Base-by-base conservation (phyloP, 495 filamentous ascomycete species). In the Aspergillus diversus region DNA sequence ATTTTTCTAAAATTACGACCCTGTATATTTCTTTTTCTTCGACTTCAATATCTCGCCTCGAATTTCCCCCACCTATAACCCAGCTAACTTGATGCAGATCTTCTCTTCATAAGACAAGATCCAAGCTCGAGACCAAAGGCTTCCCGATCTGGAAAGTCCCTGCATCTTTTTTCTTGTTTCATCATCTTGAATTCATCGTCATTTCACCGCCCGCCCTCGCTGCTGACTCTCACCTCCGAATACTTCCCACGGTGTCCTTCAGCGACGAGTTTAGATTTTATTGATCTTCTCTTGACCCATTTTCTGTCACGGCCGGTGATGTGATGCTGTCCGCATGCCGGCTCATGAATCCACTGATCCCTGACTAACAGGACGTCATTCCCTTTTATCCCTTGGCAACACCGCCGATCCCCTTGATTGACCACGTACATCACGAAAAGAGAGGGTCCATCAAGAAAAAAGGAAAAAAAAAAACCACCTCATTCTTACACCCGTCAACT, bases 361-460 rank as follows among this genome's bases (percentile, higher is more conserved):
- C 34, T 33, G 53, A 43, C 32, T 51, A 56, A 56, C 46, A 33
- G 42, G 51, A 33, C 12, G 33, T 34, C 27, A 34, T n/a, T 16
- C 33, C 27, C 51, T 33, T 34, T 34, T 32, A 17, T 50, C 34
- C 6, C 50, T 47, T 47, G 37, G n/a, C 50, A 17, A 27, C 42
- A n/a, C 17, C 48, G 48, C 58, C 35, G 46, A 60, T 53, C 34
- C 48, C 12, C n/a, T 0, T 35, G 34, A 60, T 17, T 60, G 58
- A 53, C 58, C 58, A 60, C 58, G 49, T 53, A 53, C 51, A 32
- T 32, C 59, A 48, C 37, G 37, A 55, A 46, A 16, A 13, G n/a
- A 7, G 11, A 12, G 39, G n/a, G 39, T 27, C 21, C 21, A 27
- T 27, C 37, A 27, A 55, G 33, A 16, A 13, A 15, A 7, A 17